Evolutionary conservation across 2,329 filamentous ascomycete species (phyloP).

Genomic region (Pseudogymnoascus sp.): DNA sequence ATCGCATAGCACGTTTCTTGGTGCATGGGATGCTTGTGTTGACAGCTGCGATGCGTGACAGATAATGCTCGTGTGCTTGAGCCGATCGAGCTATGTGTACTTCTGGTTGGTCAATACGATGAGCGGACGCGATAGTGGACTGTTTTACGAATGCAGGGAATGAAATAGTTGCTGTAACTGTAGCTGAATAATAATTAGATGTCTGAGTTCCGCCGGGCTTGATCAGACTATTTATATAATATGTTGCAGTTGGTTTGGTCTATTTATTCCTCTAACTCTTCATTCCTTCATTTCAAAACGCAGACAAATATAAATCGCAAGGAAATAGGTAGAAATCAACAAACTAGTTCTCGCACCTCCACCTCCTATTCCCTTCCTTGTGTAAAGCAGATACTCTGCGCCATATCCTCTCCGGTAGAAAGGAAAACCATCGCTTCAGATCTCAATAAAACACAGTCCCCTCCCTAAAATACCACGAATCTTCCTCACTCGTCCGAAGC

Average conservation of each 20-base stretch:
- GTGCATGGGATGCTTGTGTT: background rate
- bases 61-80: background rate
- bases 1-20: background rate
- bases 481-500: background rate
- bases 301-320: background rate
- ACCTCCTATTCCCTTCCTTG: background rate
- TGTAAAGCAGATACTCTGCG: background rate
- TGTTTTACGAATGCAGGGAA: background rate
- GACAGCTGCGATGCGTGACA: background rate
- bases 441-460: background rate
- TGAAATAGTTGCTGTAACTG: background rate
- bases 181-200: too few relatives aligned
- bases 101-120: background rate
- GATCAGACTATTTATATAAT: background rate
- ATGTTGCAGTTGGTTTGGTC: background rate
- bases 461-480: background rate
- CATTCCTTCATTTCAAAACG: background rate
- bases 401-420: background rate
- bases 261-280: background rate
- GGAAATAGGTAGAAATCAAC: background rate
- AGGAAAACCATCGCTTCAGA: background rate
- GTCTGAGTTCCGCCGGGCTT: background rate
- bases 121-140: background rate
- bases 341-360: background rate
- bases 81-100: background rate